Evolutionary conservation across 2,329 filamentous ascomycete species (phyloP).

Genomic region (Metarhizium guizhouense): DNA sequence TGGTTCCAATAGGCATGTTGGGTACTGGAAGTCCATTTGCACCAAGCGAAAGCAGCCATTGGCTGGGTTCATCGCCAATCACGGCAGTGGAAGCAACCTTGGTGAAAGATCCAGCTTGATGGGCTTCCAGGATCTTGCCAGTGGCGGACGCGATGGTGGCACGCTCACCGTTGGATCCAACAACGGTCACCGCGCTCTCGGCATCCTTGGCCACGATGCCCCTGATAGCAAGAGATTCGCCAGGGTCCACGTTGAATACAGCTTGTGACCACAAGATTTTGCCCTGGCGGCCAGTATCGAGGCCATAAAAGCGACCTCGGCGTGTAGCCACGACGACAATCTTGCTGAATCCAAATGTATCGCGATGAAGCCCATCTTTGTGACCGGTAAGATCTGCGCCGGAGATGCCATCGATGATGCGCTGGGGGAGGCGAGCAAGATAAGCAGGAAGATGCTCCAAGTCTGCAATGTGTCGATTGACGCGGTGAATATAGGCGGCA

Average conservation of each 20-base stretch:
- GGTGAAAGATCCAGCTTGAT: conserved; percentile 1
- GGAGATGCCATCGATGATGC: conserved; percentile 56
- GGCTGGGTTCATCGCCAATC: conserved; percentile 42
- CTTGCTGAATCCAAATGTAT: conserved; percentile 85
- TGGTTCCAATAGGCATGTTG: conserved; percentile 33
- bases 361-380: conserved; percentile 44
- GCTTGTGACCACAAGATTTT: conserved; percentile 67
- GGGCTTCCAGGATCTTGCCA: conserved; percentile 32
- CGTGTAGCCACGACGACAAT: conserved; percentile 71
- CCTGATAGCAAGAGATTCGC: conserved; percentile 55
- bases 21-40: conserved; percentile 36
- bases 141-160: conserved; percentile 45
- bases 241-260: conserved; percentile 46
- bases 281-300: conserved; percentile 69
- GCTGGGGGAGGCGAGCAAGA: conserved; percentile 58
- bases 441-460: conserved; percentile 68
- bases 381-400: conserved; percentile 41
- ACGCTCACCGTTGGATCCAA: conserved; percentile 52
- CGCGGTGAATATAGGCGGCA: conserved; percentile 78
- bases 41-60: conserved; percentile 46
- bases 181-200: conserved; percentile 46
- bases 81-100: conserved; percentile 33
- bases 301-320: conserved; percentile 68
- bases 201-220: conserved; percentile 55
- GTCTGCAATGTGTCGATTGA: conserved; percentile 73